These are phyloP conservation scores for Dendrobium chrysotoxum DNA, from an alignment of 106 monocot species.

Conservation along the genomic window DNA sequence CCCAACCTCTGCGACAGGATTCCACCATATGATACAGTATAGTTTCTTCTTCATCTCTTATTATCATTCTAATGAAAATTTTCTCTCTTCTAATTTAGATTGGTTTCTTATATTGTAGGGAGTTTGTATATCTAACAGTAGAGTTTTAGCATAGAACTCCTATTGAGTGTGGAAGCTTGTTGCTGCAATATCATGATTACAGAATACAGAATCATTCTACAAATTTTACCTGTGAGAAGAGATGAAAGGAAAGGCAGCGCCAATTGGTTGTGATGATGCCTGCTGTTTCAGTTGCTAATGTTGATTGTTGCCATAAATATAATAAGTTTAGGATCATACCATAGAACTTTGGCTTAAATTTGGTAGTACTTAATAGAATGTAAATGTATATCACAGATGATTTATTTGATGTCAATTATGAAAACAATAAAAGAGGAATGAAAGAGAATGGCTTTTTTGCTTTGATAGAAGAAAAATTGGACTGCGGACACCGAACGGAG, in stretches of 20 bases:
- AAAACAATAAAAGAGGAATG: no score
- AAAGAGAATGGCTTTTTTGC: no score
- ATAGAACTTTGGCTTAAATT: background rate
- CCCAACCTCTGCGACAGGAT: constrained; percentile 35
- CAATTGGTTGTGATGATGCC: no score
- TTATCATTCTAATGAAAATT: background rate
- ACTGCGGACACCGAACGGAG: no score
- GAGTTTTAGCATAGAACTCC: background rate
- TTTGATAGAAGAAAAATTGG: no score
- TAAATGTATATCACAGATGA: background rate
- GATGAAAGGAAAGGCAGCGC: background rate
- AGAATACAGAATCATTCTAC: background rate
- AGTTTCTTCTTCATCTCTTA: background rate
- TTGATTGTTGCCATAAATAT: background rate
- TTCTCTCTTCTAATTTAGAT: background rate
- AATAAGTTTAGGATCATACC: background rate
- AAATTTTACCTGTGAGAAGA: background rate
- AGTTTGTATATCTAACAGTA: background rate
- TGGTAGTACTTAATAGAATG: background rate
- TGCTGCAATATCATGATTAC: background rate
- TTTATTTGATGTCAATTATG: background rate
- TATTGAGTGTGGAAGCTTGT: background rate
- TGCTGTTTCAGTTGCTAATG: no score
- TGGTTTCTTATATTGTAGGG: background rate
- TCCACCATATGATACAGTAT: constrained; percentile 12